Conservation (phyloP, 2,329 filamentous ascomycete genomes). For the Podosphaera aphanis region DNA sequence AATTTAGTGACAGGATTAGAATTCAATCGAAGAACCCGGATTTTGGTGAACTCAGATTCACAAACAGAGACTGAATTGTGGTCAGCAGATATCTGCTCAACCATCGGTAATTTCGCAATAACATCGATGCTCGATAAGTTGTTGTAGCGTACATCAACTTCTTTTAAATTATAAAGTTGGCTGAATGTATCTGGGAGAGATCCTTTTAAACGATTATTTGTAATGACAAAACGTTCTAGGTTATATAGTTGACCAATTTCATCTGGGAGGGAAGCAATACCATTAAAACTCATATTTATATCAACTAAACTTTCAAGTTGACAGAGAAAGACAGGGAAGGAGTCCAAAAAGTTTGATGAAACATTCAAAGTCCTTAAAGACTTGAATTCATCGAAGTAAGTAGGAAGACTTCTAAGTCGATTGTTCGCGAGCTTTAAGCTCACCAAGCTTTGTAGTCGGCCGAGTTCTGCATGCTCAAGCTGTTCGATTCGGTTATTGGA, state of each 20-base stretch:
- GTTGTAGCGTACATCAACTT: slow-evolving; percentile 91
- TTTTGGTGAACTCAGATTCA: slow-evolving; percentile 62
- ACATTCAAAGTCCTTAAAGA: slow-evolving; percentile 66
- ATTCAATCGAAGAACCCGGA: slow-evolving; percentile 71
- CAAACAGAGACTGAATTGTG: slow-evolving; percentile 88
- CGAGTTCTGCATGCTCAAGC: slow-evolving; percentile 62
- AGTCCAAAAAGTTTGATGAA: slow-evolving; percentile 75
- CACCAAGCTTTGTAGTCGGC: slow-evolving; percentile 50
- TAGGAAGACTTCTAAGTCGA: slow-evolving; percentile 52
- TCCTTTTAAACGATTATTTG: slow-evolving; percentile 71
- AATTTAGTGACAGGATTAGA: slow-evolving; percentile 92
- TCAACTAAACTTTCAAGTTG: slow-evolving; percentile 66
- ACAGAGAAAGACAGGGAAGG: slow-evolving; percentile 69
- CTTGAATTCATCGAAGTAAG: slow-evolving; percentile 62
- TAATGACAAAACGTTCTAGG: slow-evolving; percentile 77
- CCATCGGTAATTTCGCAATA: slow-evolving; percentile 57
- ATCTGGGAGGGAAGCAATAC: slow-evolving; percentile 54
- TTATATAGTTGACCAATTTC: slow-evolving; percentile 55
- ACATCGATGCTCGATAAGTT: slow-evolving; percentile 70
- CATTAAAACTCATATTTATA: slow-evolving; percentile 90
- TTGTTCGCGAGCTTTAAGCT: slow-evolving; percentile 92
- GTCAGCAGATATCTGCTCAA: slow-evolving; percentile 74
- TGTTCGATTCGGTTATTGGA: slow-evolving; percentile 85
- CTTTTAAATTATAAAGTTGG: slow-evolving; percentile 54
- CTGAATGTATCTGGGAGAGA: slow-evolving; percentile 50